Percentiles rank a stretch among this genome's conserved stretches.
These are phyloP conservation scores for Aristolochia californica DNA, from an alignment of 164 flowering plant species.

Conservation along the genomic window DNA sequence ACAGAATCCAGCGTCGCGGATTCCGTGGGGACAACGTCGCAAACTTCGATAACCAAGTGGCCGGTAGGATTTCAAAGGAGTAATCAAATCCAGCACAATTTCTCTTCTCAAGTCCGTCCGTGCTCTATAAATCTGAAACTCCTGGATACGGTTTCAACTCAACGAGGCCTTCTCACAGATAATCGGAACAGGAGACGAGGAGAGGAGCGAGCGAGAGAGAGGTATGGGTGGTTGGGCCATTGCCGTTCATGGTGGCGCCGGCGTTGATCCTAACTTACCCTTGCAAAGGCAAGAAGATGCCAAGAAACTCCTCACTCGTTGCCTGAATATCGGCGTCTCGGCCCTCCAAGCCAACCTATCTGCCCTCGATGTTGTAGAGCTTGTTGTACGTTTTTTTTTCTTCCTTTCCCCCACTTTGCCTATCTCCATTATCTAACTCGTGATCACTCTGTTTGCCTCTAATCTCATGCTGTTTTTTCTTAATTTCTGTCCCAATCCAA, in stretches of 20 bases:
- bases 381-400: slow-evolving; percentile 54
- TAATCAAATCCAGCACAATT: background rate
- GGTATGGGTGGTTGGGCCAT: slow-evolving; percentile 85
- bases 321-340: slow-evolving; percentile 73
- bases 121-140: background rate
- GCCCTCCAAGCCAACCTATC: slow-evolving; percentile 61
- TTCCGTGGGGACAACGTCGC: no score
- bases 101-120: background rate
- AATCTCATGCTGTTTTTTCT: no score
- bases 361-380: slow-evolving; percentile 91
- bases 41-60: no score
- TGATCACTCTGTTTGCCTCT: no score
- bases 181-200: background rate
- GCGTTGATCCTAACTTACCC: slow-evolving; percentile 89
- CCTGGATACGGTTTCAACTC: background rate
- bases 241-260: slow-evolving; percentile 97
- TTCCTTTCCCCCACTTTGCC: no score
- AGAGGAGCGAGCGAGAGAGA: no score
- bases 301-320: slow-evolving; percentile 62
- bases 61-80: background rate
- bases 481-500: no score
- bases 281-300: slow-evolving; percentile 64
- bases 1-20: no score
- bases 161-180: background rate
- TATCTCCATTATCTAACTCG: no score